Conservation (phyloP, 2,329 filamentous ascomycete species). For the Cladosporium cucumerinum region DNA sequence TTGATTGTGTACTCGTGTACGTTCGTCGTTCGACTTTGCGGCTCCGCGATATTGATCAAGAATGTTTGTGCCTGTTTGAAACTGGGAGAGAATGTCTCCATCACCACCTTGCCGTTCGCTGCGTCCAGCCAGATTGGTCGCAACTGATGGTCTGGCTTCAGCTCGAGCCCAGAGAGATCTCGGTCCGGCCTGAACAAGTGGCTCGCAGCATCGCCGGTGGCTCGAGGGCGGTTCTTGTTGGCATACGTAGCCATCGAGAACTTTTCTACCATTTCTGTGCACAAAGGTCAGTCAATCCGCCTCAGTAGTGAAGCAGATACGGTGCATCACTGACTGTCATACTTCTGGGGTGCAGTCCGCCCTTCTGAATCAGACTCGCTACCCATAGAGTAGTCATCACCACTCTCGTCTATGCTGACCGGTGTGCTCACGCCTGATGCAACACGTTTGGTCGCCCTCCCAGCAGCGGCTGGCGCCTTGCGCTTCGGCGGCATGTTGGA, state of each 20-base stretch:
- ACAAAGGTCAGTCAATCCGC: constrained; percentile 19
- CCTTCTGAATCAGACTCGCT: constrained; percentile 22
- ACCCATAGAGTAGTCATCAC: constrained; percentile 51
- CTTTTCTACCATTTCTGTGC: constrained; percentile 47
- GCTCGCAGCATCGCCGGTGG: constrained; percentile 53
- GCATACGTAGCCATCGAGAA: constrained; percentile 53
- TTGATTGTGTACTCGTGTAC: constrained; percentile 93
- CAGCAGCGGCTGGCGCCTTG: constrained; percentile 36
- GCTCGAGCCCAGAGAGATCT: constrained; percentile 76
- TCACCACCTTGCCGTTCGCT: constrained; percentile 76
- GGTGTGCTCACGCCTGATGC: constrained; percentile 42
- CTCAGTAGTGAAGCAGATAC: constrained; percentile 10
- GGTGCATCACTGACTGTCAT: constrained; percentile 40
- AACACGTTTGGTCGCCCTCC: constrained; percentile 36
- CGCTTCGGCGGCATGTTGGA: constrained; percentile 37
- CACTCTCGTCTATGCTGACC: constrained; percentile 49
- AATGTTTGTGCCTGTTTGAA: constrained; percentile 89
- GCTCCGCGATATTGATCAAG: constrained; percentile 92
- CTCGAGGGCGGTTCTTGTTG: constrained; percentile 38
- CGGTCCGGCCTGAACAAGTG: constrained; percentile 54
- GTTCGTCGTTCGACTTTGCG: constrained; percentile 81
- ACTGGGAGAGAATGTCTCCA: constrained; percentile 89
- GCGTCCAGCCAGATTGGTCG: constrained; percentile 94
- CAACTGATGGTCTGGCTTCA: constrained; percentile 86
- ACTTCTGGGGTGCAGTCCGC: constrained; percentile 25